Evolutionary conservation across 2,329 filamentous ascomycete genomes (phyloP).

Genomic region (Colletotrichum lini): DNA sequence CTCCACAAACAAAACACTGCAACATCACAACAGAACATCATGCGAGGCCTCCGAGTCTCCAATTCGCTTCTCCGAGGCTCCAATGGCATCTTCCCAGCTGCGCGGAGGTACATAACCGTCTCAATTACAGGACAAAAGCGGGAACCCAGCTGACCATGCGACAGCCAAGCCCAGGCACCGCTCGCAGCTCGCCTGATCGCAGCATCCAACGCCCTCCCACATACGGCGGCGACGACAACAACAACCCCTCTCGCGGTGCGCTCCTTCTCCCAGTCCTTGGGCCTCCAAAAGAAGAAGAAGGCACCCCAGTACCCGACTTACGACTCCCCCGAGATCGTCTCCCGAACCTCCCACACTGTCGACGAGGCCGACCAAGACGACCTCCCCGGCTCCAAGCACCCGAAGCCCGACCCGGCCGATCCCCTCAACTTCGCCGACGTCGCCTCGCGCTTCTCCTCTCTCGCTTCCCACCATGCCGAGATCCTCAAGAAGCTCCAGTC

Average conservation of each 20-base stretch:
- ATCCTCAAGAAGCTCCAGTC: slow-evolving; percentile 58
- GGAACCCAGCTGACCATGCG: not conserved
- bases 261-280: slow-evolving; percentile 49
- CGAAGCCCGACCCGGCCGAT: slow-evolving; percentile 56
- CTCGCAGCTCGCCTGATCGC: slow-evolving; percentile 30
- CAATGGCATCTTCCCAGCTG: slow-evolving; percentile 37
- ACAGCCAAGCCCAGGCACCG: slow-evolving; percentile 23
- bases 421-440: slow-evolving; percentile 66
- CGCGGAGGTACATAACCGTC: slow-evolving; percentile 7
- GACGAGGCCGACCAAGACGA: slow-evolving; percentile 44
- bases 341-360: slow-evolving; percentile 42
- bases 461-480: slow-evolving; percentile 59
- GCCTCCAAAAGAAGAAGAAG: slow-evolving; percentile 56
- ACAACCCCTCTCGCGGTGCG: slow-evolving; percentile 40
- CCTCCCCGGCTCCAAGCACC: slow-evolving; percentile 44
- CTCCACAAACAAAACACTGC: slow-evolving; percentile 1
- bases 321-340: slow-evolving; percentile 40
- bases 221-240: not conserved
- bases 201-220: slow-evolving; percentile 3
- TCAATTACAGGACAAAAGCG: not conserved
- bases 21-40: not conserved
- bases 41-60: slow-evolving; percentile 17
- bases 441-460: slow-evolving; percentile 57
- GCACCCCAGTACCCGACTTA: slow-evolving; percentile 42
- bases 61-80: slow-evolving; percentile 23